Percentiles rank a stretch among this genome's conserved stretches.
Evolutionary conservation across 345 rosid species (phyloP).

Genomic region (Hibiscus syriacus): DNA sequence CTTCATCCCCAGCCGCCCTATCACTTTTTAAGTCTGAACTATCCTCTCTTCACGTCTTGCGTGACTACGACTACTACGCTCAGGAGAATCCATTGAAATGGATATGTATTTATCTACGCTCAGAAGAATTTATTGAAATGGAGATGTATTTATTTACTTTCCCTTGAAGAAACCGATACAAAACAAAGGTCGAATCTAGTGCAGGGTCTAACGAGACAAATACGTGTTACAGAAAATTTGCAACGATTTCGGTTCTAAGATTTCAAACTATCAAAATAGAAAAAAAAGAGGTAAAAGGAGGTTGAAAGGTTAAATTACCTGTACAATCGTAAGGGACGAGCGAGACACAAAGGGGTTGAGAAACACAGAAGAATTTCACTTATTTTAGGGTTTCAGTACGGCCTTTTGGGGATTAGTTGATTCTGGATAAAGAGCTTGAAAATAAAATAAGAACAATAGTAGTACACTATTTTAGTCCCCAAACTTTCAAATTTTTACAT

Average conservation of each 20-base stretch:
- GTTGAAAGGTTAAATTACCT: neutral
- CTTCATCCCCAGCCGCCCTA: slow-evolving; percentile 13
- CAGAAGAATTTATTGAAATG: too few relatives aligned
- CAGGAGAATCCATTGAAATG: slow-evolving; percentile 56
- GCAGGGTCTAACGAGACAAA: neutral
- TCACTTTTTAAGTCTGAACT: slow-evolving; percentile 34
- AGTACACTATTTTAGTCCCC: too few relatives aligned
- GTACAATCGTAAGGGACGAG: neutral
- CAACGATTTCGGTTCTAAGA: neutral
- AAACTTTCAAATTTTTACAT: too few relatives aligned
- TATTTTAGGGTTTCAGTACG: neutral
- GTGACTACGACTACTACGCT: slow-evolving; percentile 33
- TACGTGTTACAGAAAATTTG: neutral
- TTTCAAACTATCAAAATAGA: neutral
- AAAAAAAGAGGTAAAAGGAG: neutral
- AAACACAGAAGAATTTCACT: neutral
- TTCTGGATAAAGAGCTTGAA: neutral
- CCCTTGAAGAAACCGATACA: neutral
- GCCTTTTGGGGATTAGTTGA: neutral
- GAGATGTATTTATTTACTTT: too few relatives aligned
- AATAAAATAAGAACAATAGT: neutral
- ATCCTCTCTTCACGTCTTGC: slow-evolving; percentile 41
- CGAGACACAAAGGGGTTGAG: neutral
- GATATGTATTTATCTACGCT: neutral
- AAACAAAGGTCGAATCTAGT: neutral